Percentiles rank a stretch among this genome's conserved stretches.
Evolutionary conservation across 345 rosid genomes (phyloP).

Genomic region (Murraya paniculata): DNA sequence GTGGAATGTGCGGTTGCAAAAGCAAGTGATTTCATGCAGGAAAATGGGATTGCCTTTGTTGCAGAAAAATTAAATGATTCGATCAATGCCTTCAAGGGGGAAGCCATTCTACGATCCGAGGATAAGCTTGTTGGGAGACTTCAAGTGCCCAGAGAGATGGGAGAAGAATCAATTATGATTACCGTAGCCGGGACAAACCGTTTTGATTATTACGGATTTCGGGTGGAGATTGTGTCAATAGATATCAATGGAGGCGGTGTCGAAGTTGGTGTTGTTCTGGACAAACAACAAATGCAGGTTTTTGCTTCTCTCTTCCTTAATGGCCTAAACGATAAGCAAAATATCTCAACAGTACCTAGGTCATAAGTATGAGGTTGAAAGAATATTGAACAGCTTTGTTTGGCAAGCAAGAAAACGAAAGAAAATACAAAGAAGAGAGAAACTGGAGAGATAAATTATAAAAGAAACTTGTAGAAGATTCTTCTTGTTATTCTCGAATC

Average conservation of each 20-base stretch:
- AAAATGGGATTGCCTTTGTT: background rate
- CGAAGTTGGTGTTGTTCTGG: too few relatives aligned
- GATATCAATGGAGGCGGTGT: background rate
- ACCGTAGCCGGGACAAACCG: background rate
- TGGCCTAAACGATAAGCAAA: too few relatives aligned
- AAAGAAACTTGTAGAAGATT: too few relatives aligned
- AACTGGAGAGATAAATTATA: too few relatives aligned
- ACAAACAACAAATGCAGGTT: too few relatives aligned
- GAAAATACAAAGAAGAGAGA: too few relatives aligned
- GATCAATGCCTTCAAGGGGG: constrained; percentile 8
- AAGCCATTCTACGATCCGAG: background rate
- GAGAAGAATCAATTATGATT: background rate
- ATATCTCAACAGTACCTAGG: background rate
- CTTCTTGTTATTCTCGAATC: too few relatives aligned
- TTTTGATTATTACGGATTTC: constrained; percentile 14
- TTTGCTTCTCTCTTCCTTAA: too few relatives aligned
- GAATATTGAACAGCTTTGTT: too few relatives aligned
- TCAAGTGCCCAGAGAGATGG: background rate
- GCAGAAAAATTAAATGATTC: constrained; percentile 11
- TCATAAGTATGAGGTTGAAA: too few relatives aligned
- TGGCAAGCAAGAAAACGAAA: too few relatives aligned
- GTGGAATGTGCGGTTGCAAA: background rate
- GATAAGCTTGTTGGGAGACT: too few relatives aligned
- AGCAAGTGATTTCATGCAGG: constrained; percentile 7
- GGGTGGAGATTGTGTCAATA: constrained; percentile 20